Evolutionary conservation across 139 green algal genomes (phyloP), one percentile per base, ranked within the genome.

Genomic region (Chlamydomonas asymmetrica): DNA sequence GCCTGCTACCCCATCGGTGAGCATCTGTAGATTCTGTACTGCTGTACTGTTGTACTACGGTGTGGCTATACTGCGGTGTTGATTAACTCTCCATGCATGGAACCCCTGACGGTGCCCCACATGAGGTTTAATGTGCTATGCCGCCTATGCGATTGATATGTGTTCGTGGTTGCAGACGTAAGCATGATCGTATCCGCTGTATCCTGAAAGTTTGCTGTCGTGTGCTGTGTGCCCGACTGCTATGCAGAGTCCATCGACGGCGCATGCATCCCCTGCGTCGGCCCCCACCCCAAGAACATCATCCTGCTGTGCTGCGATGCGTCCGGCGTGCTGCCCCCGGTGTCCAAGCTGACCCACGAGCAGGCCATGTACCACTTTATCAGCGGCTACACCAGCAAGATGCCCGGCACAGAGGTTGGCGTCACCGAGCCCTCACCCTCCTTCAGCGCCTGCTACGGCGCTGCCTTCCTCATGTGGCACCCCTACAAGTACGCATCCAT

Each of bases 291-390:
- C 66, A 91, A 93, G 77, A 96, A 97, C 79, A 85, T 98, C 43
- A 81, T 90, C 22, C 74, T 90, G 70, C 82, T 90, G 52, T 85
- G 81, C 64, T 90, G 85, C 65, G 81, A 88, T 79, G 94, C 94
- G 5, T 98, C 98, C 83, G 96, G 95, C 32, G 94, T 98, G 74
- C 88, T 98, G 79, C 94, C 94, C 0, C 94, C 94, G 22, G 91
- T 98, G 29, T 82, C 77, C 63, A 87, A 84, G 60, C 89, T 98
- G n/a, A 96, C 85, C 29, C 80, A 76, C 37, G 90, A 94, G 77
- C 95, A 98, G 84, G 95, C 94, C 38, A 98, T 98, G 95, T 99
- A 98, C 82, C 93, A 97, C 76, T 99, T 98, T 79, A 92, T 99
- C 66, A 91, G 73, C 13, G 96, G 95, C 27, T 99, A 99, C 91